Evolutionary conservation across 352 stramenopile species (phyloP), one percentile per base, ranked within the genome.

Genomic region (Phytophthora multivora): DNA sequence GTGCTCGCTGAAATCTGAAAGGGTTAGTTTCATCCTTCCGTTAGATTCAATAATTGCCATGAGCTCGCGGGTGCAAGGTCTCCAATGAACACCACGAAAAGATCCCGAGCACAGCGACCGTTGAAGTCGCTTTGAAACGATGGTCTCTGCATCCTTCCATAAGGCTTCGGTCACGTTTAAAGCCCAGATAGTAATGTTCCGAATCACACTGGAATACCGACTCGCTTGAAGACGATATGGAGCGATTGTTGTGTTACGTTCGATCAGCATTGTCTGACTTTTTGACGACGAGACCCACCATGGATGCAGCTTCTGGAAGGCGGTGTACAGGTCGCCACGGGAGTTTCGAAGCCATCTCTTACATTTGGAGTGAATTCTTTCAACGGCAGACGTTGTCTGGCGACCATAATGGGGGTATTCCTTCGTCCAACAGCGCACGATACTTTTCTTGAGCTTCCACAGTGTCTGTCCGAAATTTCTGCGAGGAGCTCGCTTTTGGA

Each of bases 361-460:
- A 8, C 13, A 47, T 13, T 36, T 56, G 0, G 35, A 23, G 13
- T 56, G 23, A 1, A 21, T 56, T 8, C 5, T 35, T 46, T 56
- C 49, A 4, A 56, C 35, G 10, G 49, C 35, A 21, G 49, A 56
- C 2, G 49, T 56, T 0, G 15, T 12, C 15, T 56, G 35, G 13
- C 38, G 33, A 2, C 23, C 49, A 18, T 21, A 56, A 23, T 56
- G 49, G 18, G 13, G 5, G 38, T 56, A 56, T 1, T 3, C 10
- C 13, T 56, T 47, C 4, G 49, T 47, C 35, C 35, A 47, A 15
- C 49, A 56, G 1, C 49, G 49, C 2, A 56, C 36, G 10, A 46
- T 47, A 4, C 10, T 12, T 1, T 15, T 56, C 3, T 45, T 46
- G 12, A 39, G 47, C 12, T 36, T 46, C 49, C 49, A 46, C 49